Percentiles rank a stretch among this genome's conserved stretches.
Conservation (phyloP, 192 early-diverging fungal species). For the Coemansia sp. region DNA sequence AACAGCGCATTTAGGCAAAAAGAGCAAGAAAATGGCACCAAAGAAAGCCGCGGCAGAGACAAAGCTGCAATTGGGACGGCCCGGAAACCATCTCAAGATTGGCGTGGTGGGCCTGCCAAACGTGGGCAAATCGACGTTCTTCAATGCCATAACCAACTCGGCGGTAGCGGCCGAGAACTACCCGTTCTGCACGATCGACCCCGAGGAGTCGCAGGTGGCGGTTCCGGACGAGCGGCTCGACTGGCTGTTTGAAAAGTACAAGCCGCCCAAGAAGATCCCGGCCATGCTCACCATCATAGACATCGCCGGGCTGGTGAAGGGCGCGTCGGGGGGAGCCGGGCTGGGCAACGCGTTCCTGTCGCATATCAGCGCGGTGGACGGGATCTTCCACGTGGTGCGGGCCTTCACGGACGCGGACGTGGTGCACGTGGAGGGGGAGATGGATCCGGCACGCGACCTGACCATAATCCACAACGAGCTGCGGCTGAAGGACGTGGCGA, state of each 20-base stretch:
- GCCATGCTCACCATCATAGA: constrained; percentile 91
- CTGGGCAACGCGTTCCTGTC: constrained; percentile 94
- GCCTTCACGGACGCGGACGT: constrained; percentile 92
- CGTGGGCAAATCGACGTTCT: constrained; percentile 88
- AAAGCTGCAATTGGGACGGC: constrained; percentile 74
- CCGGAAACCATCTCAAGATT: constrained; percentile 86
- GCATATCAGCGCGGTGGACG: constrained; percentile 84
- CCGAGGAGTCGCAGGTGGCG: constrained; percentile 83
- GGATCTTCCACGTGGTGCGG: constrained; percentile 79
- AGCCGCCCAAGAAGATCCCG: constrained; percentile 64
- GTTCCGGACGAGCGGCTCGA: constrained; percentile 91
- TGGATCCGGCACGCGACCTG: constrained; percentile 90
- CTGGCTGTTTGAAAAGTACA: constrained; percentile 69
- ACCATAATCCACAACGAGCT: constrained; percentile 95
- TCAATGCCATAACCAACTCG: constrained; percentile 77
- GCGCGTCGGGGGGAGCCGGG: constrained; percentile 72
- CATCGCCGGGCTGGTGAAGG: constrained; percentile 98
- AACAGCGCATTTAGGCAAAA: not conserved
- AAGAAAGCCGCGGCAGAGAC: constrained; percentile 77
- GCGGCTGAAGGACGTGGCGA: constrained; percentile 88
- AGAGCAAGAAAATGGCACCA: constrained; percentile 63
- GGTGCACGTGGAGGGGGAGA: constrained; percentile 86
- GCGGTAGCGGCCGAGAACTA: constrained; percentile 84
- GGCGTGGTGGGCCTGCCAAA: constrained; percentile 98
- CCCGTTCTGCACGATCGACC: constrained; percentile 97